Evolutionary conservation across 202 grass and related monocot species (phyloP).

Genomic region (Brachypodium distachyon): DNA sequence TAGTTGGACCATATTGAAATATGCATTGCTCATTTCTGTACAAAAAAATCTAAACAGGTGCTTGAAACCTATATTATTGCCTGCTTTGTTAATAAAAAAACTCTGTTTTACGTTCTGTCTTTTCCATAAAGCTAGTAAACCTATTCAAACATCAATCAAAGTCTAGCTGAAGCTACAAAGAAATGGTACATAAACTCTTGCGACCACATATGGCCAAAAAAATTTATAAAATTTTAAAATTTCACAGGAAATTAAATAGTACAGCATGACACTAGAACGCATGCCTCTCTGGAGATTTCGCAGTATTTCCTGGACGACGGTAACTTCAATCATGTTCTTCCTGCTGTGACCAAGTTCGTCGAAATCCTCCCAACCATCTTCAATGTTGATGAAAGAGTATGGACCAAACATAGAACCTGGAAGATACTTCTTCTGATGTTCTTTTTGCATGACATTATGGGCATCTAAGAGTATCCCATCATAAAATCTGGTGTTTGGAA

Average conservation of each 20-base stretch:
- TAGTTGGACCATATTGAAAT: neutral
- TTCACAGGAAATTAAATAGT: neutral
- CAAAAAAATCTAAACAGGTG: no score
- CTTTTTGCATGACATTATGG: slow-evolving; percentile 36
- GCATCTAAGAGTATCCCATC: slow-evolving; percentile 41
- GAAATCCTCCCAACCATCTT: slow-evolving; percentile 33
- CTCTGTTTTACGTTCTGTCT: neutral
- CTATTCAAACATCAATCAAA: neutral
- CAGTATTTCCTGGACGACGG: slow-evolving; percentile 42
- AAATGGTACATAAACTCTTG: neutral
- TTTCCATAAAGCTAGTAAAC: neutral
- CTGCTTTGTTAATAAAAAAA: neutral
- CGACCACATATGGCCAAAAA: neutral
- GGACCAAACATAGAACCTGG: slow-evolving; percentile 42
- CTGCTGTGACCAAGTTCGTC: slow-evolving; percentile 38
- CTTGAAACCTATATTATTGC: neutral
- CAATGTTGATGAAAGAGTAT: slow-evolving; percentile 72
- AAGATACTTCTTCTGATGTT: slow-evolving; percentile 32
- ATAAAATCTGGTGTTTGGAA: slow-evolving; percentile 61
- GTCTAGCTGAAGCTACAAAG: neutral
- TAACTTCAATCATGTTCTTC: slow-evolving; percentile 52
- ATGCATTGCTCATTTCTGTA: no score
- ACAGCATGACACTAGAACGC: neutral
- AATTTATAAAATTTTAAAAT: neutral
- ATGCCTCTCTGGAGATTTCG: slow-evolving; percentile 29